Evolutionary conservation across 2,329 filamentous ascomycete genomes (phyloP), one percentile per base, ranked within the genome.

Genomic region (Chalaropsis thielavioides): DNA sequence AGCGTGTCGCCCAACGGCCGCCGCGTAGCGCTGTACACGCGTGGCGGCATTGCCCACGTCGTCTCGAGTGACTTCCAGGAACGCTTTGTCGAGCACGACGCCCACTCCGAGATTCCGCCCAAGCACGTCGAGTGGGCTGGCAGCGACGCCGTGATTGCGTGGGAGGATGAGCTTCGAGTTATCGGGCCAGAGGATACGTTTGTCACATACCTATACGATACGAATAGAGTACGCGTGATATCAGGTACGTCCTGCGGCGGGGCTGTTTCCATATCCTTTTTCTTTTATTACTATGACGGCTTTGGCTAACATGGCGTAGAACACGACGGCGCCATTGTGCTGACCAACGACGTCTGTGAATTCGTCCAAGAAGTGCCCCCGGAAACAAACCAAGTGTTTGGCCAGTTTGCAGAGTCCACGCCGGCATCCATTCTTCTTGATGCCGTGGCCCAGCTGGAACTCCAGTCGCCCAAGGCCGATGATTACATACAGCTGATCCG

Each of bases 101-200:
- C 92, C 0, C 86, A 86, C 69, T 92, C 90, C 10, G 88, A 87
- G 73, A 95, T 90, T 4, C 81, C 87, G 1, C 94, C 94, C 2
- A 88, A 90, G 70, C 90, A 94, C 68, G 81, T 99, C 68, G 87
- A 94, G 71, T 99, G 94, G 94, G 99, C 94, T 74, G 94, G 94
- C 4, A 92, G 94, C 71, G 92, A 97, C 74, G 90, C 92, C 15
- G 88, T 96, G 35, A 84, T 99, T 70, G 92, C 92, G 0, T 99
- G 94, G 94, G 94, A 97, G 72, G 94, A 99, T 72, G 94, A 99
- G 74, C 87, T 99, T 3, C 94, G 96, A 72, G 81, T 99, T 35
- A 88, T 99, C 67, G 94, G 92, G 0, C 90, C 91, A 0, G 88
- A 86, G 44, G 90, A 90, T 54, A 83, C 88, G 10, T 85, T 88